Conservation (phyloP, 345 rosid genomes). For the Citrus inodora region DNA sequence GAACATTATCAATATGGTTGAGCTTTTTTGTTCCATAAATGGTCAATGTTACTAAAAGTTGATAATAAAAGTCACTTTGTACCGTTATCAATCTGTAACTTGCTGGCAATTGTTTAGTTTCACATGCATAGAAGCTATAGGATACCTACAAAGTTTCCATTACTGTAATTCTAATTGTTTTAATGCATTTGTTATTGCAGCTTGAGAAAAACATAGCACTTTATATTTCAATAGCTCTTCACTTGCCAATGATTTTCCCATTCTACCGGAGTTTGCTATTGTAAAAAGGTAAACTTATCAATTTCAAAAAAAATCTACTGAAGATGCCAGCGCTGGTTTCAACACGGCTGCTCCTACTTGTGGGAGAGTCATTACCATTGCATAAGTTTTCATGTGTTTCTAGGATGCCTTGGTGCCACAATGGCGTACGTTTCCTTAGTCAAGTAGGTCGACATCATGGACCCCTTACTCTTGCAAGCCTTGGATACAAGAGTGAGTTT, state of each 20-base stretch:
- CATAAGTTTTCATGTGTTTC: slow-evolving; percentile 42
- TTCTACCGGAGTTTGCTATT: slow-evolving; percentile 1
- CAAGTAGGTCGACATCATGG: slow-evolving; percentile 37
- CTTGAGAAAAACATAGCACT: slow-evolving; percentile 1
- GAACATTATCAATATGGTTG: background rate
- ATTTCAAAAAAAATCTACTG: background rate
- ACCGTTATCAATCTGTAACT: background rate
- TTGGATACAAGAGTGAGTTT: slow-evolving; percentile 40
- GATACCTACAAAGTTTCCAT: background rate
- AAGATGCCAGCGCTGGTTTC: slow-evolving; percentile 55
- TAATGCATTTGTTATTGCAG: slow-evolving; percentile 6
- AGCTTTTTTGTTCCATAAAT: background rate
- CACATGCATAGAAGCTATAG: background rate
- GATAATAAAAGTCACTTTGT: background rate
- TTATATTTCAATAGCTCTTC: slow-evolving; percentile 12
- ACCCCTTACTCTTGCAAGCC: slow-evolving; percentile 64
- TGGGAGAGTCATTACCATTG: slow-evolving; percentile 48
- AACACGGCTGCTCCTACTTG: slow-evolving; percentile 60
- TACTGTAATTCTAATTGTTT: background rate
- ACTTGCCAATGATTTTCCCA: slow-evolving; percentile 8
- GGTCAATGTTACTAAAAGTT: background rate
- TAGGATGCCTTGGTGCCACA: slow-evolving; percentile 31
- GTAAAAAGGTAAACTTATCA: background rate
- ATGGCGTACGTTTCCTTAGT: slow-evolving; percentile 37
- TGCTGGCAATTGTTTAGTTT: background rate